phyloP scores from a whole-genome alignment of 2,329 filamentous ascomycete genomes.

The Hortaea sp. region DNA sequence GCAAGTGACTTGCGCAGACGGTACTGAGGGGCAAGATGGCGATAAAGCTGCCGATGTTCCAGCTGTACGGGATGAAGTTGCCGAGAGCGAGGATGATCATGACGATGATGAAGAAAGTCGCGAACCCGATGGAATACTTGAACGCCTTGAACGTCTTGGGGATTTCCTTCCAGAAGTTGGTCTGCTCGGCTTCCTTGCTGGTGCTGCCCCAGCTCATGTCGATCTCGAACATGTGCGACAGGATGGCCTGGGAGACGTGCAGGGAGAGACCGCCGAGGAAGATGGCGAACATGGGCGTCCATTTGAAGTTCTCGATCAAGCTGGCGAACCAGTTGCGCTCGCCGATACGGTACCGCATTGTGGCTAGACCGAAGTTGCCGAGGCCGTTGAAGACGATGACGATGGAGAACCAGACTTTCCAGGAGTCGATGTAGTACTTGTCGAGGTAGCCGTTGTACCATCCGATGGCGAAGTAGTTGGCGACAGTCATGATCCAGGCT shows the following conservation, averaged over 20 bases:
- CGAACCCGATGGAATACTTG: slow-evolving; percentile 60
- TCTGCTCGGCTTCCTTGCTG: slow-evolving; percentile 69
- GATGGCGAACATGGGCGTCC: slow-evolving; percentile 59
- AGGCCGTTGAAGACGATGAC: slow-evolving; percentile 55
- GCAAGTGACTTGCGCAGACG: slow-evolving; percentile 57
- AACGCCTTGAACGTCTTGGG: slow-evolving; percentile 70
- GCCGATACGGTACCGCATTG: slow-evolving; percentile 52
- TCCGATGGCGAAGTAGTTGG: slow-evolving; percentile 63
- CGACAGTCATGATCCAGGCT: slow-evolving; percentile 54
- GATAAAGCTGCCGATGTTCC: slow-evolving; percentile 41
- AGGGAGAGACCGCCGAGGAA: slow-evolving; percentile 75
- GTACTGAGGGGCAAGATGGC: slow-evolving; percentile 68
- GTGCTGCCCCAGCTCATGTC: slow-evolving; percentile 83
- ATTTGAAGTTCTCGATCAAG: slow-evolving; percentile 50
- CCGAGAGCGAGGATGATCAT: slow-evolving; percentile 58
- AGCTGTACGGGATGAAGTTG: slow-evolving; percentile 52
- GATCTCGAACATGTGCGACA: slow-evolving; percentile 76
- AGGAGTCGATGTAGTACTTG: slow-evolving; percentile 58
- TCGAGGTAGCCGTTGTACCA: slow-evolving; percentile 60
- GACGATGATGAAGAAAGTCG: slow-evolving; percentile 45
- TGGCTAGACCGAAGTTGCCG: slow-evolving; percentile 51
- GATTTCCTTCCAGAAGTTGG: slow-evolving; percentile 77
- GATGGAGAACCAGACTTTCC: slow-evolving; percentile 53
- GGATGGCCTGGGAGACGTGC: slow-evolving; percentile 63
- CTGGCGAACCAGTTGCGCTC: slow-evolving; percentile 42